Conservation (phyloP, 805 yeast species). For the Yarrowia sp. region DNA sequence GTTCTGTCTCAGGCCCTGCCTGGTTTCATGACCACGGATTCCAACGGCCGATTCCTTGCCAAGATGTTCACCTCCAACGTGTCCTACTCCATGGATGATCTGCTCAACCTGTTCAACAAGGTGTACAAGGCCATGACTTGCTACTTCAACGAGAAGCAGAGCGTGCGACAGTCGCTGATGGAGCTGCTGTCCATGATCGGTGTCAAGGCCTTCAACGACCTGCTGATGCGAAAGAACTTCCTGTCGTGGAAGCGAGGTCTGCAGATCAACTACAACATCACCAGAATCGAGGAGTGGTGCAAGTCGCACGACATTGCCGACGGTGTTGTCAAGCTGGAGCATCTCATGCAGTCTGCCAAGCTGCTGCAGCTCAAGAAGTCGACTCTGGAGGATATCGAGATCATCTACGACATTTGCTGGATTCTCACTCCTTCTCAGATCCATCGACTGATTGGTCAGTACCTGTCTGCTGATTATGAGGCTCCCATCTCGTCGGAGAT, state of each 20-base stretch:
- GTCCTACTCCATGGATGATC: constrained; percentile 90
- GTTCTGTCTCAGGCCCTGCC: constrained; percentile 93
- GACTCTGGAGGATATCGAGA: constrained; percentile 82
- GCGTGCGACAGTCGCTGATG: constrained; percentile 75
- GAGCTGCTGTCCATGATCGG: constrained; percentile 85
- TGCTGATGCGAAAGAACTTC: constrained; percentile 91
- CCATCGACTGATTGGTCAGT: constrained; percentile 85
- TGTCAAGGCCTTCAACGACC: constrained; percentile 90
- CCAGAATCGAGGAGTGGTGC: constrained; percentile 98
- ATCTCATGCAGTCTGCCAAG: constrained; percentile 88
- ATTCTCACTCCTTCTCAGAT: constrained; percentile 92
- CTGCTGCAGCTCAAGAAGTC: constrained; percentile 87
- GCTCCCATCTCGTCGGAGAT: constrained; percentile 83
- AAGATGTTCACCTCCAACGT: constrained; percentile 67
- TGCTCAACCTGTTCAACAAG: constrained; percentile 80
- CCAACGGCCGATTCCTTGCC: constrained; percentile 67
- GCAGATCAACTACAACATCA: constrained; percentile 93
- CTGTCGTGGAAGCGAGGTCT: constrained; percentile 97
- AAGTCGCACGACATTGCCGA: constrained; percentile 87
- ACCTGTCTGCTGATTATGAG: constrained; percentile 91
- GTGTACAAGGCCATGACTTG: constrained; percentile 92
- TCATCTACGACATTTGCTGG: constrained; percentile 91
- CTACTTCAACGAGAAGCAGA: constrained; percentile 80
- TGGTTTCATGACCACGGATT: constrained; percentile 86
- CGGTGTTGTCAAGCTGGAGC: constrained; percentile 78